phyloP scores from a whole-genome alignment of 2,329 filamentous ascomycete species.

The Curvularia lunata region DNA sequence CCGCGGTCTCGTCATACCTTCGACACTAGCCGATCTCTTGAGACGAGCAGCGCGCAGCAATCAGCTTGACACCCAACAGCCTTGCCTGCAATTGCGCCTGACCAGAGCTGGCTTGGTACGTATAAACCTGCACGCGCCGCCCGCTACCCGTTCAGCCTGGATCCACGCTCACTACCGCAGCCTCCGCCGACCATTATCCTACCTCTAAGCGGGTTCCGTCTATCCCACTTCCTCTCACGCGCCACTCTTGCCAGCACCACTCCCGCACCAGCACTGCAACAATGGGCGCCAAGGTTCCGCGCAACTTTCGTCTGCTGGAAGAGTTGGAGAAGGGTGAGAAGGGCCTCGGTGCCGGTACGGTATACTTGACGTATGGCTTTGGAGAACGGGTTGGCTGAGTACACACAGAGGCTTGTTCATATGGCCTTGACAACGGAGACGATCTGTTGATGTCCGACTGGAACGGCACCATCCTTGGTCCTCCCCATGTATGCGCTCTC shows the following conservation, averaged over 20 bases:
- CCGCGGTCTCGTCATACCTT: slow-evolving; percentile 21
- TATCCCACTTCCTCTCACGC: slow-evolving; percentile 35
- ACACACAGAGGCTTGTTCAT: slow-evolving; percentile 85
- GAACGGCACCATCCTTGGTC: slow-evolving; percentile 97
- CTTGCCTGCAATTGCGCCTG: slow-evolving; percentile 14
- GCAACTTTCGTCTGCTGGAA: slow-evolving; percentile 95
- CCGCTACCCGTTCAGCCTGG: background rate
- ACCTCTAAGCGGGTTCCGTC: slow-evolving; percentile 42
- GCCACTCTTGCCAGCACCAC: slow-evolving; percentile 20
- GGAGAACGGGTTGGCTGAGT: slow-evolving; percentile 13
- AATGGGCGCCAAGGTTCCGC: slow-evolving; percentile 79
- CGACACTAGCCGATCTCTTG: slow-evolving; percentile 17
- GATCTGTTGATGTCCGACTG: slow-evolving; percentile 98
- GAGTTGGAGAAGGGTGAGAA: slow-evolving; percentile 99
- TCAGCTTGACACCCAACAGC: slow-evolving; percentile 12
- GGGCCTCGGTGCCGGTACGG: slow-evolving; percentile 82
- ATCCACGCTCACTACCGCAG: slow-evolving; percentile 6
- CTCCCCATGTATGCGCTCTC: slow-evolving; percentile 77
- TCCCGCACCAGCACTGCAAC: slow-evolving; percentile 21
- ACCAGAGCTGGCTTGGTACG: slow-evolving; percentile 1
- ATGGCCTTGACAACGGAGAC: slow-evolving; percentile 91
- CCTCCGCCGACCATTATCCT: slow-evolving; percentile 8
- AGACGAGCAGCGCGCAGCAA: slow-evolving; percentile 23
- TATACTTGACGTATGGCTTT: background rate
- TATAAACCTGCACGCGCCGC: slow-evolving; percentile 1